These are phyloP conservation scores for Hibiscus mutabilis DNA, from an alignment of 345 rosid species.

Conservation along the genomic window DNA sequence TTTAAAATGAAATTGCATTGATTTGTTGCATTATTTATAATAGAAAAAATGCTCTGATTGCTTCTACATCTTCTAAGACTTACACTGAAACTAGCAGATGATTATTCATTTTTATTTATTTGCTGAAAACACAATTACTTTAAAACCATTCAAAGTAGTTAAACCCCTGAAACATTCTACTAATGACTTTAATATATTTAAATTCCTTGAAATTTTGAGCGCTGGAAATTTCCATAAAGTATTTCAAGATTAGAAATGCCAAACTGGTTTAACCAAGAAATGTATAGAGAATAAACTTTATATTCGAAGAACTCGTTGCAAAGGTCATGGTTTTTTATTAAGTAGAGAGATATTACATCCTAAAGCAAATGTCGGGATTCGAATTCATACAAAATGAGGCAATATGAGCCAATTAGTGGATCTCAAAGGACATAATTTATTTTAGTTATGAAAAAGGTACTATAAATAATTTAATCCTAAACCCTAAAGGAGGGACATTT, in stretches of 20 bases:
- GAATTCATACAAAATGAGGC: too few relatives aligned
- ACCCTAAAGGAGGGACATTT: not conserved
- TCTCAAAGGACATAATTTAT: not conserved
- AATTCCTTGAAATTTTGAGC: not conserved
- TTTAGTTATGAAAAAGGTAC: not conserved
- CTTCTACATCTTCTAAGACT: not conserved
- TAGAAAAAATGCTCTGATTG: not conserved
- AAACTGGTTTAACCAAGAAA: not conserved
- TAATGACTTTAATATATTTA: not conserved
- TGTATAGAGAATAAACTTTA: not conserved
- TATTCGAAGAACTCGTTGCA: not conserved
- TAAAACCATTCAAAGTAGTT: not conserved
- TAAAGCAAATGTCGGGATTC: too few relatives aligned
- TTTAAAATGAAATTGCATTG: not conserved
- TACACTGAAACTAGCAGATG: not conserved
- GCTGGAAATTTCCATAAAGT: not conserved
- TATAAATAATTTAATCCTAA: not conserved
- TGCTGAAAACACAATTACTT: not conserved
- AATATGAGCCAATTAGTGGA: too few relatives aligned
- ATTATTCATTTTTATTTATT: not conserved
- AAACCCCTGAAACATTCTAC: not conserved
- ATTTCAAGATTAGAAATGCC: not conserved
- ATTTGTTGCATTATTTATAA: not conserved
- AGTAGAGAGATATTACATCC: too few relatives aligned
- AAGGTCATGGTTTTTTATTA: too few relatives aligned